A percentile compares a stretch with the other conserved stretches of the same genome.
Evolutionary conservation across 2,329 filamentous ascomycete genomes (phyloP).

Genomic region (Stagonosporopsis cucurbitacearum): DNA sequence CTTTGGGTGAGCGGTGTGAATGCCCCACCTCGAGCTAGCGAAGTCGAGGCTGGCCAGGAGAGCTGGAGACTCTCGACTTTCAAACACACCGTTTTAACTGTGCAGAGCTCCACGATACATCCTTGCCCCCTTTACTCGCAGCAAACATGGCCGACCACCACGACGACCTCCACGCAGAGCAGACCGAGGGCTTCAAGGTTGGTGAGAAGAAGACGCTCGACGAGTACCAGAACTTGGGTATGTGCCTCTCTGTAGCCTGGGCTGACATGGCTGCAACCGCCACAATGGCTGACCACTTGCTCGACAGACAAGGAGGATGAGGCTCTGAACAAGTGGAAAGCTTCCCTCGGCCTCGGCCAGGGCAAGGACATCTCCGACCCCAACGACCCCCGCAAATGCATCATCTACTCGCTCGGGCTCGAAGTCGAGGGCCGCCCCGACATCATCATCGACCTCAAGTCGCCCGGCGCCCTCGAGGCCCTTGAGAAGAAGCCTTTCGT

Average conservation of each 20-base stretch:
- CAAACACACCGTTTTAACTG: slow-evolving; percentile 18
- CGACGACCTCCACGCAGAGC: slow-evolving; percentile 84
- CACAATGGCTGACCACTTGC: slow-evolving; percentile 1
- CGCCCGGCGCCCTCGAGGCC: slow-evolving; percentile 72
- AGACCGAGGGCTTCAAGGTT: slow-evolving; percentile 96
- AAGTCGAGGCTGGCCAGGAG: neutral
- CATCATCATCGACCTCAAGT: slow-evolving; percentile 86
- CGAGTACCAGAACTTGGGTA: slow-evolving; percentile 93
- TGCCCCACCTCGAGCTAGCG: neutral
- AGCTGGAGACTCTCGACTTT: slow-evolving; percentile 1
- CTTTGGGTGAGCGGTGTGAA: neutral
- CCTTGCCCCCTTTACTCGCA: neutral
- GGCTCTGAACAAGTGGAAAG: slow-evolving; percentile 96
- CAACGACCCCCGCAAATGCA: slow-evolving; percentile 85
- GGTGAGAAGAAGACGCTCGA: slow-evolving; percentile 98
- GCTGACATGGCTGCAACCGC: neutral
- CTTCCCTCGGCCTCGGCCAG: slow-evolving; percentile 84
- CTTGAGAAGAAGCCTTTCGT: slow-evolving; percentile 94
- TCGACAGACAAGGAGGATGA: slow-evolving; percentile 75
- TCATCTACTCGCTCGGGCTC: slow-evolving; percentile 90
- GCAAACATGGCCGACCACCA: slow-evolving; percentile 54
- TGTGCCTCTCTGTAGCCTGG: slow-evolving; percentile 50
- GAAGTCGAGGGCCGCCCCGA: slow-evolving; percentile 81
- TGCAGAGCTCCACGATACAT: slow-evolving; percentile 5
- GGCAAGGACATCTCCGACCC: slow-evolving; percentile 59